Percentiles rank a stretch among this genome's conserved stretches.
Conservation (phyloP, 257 asterid species). For the Sherardia arvensis region DNA sequence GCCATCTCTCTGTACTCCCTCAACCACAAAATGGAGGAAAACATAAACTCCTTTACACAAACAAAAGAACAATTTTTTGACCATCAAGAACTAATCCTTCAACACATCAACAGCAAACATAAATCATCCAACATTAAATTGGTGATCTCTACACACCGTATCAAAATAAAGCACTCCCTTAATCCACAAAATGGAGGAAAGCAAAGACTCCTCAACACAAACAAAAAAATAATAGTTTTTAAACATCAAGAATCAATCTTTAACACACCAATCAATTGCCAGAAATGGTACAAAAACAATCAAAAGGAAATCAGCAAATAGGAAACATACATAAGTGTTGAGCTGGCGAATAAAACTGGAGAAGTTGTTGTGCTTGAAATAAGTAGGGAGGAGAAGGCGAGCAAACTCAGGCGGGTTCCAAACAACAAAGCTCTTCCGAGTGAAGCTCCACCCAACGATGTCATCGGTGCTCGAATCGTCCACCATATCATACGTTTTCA, state of each 20-base stretch:
- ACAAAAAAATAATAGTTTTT: not conserved
- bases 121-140: no score
- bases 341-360: constrained; percentile 97
- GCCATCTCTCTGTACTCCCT: not conserved
- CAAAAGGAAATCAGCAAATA: not conserved
- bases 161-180: not conserved
- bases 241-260: not conserved
- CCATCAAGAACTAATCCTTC: not conserved
- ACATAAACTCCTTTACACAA: not conserved
- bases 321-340: constrained; percentile 57
- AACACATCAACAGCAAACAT: no score
- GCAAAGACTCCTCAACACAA: not conserved
- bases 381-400: constrained; percentile 67
- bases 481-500: constrained; percentile 84
- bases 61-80: not conserved
- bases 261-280: not conserved
- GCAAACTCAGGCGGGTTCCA: constrained; percentile 94
- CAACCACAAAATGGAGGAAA: not conserved
- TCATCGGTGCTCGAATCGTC: constrained; percentile 67
- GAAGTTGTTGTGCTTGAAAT: constrained; percentile 83
- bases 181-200: not conserved
- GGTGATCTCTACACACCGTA: not conserved
- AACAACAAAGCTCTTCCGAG: constrained; percentile 62
- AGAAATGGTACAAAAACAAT: not conserved
- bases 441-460: constrained; percentile 71